A percentile compares a stretch with the other conserved stretches of the same genome.
Evolutionary conservation across 106 monocot genomes (phyloP).

Genomic region (Dioscorea dumetorum): DNA sequence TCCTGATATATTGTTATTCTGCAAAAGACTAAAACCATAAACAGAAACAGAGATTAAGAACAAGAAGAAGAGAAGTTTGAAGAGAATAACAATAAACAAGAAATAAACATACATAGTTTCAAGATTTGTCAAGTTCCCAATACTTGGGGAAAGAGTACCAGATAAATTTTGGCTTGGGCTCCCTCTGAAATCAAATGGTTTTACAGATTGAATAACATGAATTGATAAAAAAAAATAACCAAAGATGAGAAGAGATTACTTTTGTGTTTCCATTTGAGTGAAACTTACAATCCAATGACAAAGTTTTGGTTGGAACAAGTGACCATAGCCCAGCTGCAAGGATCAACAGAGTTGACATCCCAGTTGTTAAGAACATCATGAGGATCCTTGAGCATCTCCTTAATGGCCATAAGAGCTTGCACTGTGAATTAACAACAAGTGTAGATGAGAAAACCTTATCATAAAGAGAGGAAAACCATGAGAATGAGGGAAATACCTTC

Average conservation of each 20-base stretch:
- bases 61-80: no score
- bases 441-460: neutral
- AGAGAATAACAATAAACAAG: no score
- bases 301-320: slow-evolving; percentile 61
- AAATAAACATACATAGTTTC: slow-evolving; percentile 40
- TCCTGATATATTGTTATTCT: slow-evolving; percentile 69
- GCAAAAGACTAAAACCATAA: slow-evolving; percentile 16
- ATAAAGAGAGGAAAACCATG: neutral
- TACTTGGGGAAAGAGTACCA: slow-evolving; percentile 61
- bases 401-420: slow-evolving; percentile 75
- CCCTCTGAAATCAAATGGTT: slow-evolving; percentile 28
- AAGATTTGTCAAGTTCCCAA: slow-evolving; percentile 80
- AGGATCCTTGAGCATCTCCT: slow-evolving; percentile 54
- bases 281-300: slow-evolving; percentile 58
- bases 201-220: neutral
- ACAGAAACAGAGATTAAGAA: neutral
- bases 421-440: slow-evolving; percentile 30
- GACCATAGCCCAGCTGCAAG: slow-evolving; percentile 88
- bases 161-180: slow-evolving; percentile 67
- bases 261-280: no score
- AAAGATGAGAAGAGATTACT: neutral
- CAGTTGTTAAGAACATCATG: slow-evolving; percentile 62
- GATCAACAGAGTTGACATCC: slow-evolving; percentile 85
- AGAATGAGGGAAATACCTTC: slow-evolving; percentile 45
- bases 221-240: neutral